Base-by-base conservation (phyloP, 371 early-diverging fungal species). In the Umbelopsis sp. region DNA sequence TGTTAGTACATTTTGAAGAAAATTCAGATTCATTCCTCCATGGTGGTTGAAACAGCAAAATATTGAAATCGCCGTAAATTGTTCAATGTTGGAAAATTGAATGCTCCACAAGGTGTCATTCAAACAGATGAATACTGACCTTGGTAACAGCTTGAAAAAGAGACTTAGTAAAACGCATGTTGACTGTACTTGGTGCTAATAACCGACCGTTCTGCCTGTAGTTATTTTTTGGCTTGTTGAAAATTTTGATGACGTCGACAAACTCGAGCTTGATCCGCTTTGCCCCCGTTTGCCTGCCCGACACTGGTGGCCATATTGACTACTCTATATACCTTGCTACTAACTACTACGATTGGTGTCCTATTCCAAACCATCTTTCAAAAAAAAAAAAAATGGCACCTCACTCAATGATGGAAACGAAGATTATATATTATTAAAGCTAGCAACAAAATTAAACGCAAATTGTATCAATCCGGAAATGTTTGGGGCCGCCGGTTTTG, bases 91-190 rank as follows among this genome's bases (percentile, higher is more conserved):
- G 1, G 24, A 11, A 24, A 38, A 11, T 29, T 52, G 10, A 51
- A 24, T 10, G 6, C 53, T 45, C 37, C 18, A n/a, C 3, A 45
- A 16, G 29, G 24, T 63, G 50, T 22, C 45, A 64, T 20, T 35
- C 14, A 50, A 25, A 41, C 41, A 46, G 18, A 32, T 22, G 3
- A 20, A 46, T 57, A 62, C 32, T 35, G 72, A 82, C 83, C 85
- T 87, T 87, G 66, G 84, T 82, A 53, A 82, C 82, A 50, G 85
- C 84, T 70, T 81, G 85, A 68, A 85, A 77, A 53, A 87, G 81
- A 65, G 86, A 12, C 57, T 57, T 57, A 38, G 57, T 57, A 57
- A 57, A 57, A 57, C 57, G 57, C 57, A 57, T 57, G 57, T 29
- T 35, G 57, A 41, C 41, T 41, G 41, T 41, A 41, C 41, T 57